A percentile compares a stretch with the other conserved stretches of the same genome.
These are phyloP conservation scores for Bassia scoparia DNA, from an alignment of 148 eudicot genomes.

Conservation along the genomic window DNA sequence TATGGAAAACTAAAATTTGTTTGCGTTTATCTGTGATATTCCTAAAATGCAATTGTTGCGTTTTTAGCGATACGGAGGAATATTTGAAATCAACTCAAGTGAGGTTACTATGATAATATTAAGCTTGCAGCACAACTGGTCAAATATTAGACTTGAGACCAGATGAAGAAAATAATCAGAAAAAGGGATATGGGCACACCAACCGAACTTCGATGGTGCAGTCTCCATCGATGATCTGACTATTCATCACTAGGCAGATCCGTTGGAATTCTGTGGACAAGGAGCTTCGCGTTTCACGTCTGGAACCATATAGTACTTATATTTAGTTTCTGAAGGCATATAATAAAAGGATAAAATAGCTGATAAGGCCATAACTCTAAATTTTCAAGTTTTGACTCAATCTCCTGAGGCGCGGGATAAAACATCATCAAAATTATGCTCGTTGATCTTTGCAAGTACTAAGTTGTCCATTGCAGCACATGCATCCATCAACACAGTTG, in stretches of 20 bases:
- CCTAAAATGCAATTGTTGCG: no score
- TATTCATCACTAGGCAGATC: conserved; percentile 48
- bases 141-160: neutral
- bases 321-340: conserved; percentile 11
- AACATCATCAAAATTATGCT: conserved; percentile 44
- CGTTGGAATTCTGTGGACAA: conserved; percentile 71
- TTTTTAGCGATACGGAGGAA: no score
- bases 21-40: no score
- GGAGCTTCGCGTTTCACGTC: conserved; percentile 57
- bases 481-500: conserved; percentile 91
- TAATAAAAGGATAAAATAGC: neutral
- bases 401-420: conserved; percentile 36
- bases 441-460: conserved; percentile 71
- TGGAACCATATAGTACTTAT: conserved; percentile 41
- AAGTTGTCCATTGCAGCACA: conserved; percentile 95
- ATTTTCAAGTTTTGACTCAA: conserved; percentile 33
- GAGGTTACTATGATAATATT: neutral
- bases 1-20: no score
- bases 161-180: no score
- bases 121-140: neutral
- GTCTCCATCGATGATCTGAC: conserved; percentile 56
- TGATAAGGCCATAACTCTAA: no score
- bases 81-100: neutral
- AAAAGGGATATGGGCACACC: neutral
- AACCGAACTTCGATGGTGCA: conserved; percentile 68